Conservation (phyloP, 768 basidiomycete genomes). For the Daedaleopsis sinensis region DNA sequence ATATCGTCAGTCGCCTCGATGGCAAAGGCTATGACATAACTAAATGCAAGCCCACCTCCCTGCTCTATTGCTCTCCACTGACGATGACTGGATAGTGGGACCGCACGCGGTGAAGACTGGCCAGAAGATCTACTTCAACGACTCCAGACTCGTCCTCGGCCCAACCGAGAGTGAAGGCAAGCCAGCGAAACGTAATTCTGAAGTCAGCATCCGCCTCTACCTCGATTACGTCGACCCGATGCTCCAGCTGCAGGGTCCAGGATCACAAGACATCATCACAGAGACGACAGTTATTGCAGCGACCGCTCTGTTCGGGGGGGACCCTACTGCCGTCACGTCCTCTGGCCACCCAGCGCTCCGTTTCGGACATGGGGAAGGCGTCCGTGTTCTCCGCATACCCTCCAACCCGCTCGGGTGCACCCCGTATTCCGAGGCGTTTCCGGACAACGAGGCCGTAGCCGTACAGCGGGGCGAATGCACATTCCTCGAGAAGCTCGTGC, state of each 20-base stretch:
- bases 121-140: conserved; percentile 82
- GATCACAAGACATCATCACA: conserved; percentile 39
- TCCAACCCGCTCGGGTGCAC: conserved; percentile 63
- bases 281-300: conserved; percentile 60
- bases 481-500: conserved; percentile 80
- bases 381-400: conserved; percentile 54
- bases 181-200: conserved; percentile 35
- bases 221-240: conserved; percentile 53
- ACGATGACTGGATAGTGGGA: conserved; percentile 55
- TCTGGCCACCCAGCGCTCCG: conserved; percentile 35
- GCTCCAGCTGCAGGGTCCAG: conserved; percentile 40
- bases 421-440: conserved; percentile 51
- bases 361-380: conserved; percentile 55
- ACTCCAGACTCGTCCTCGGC: conserved; percentile 49
- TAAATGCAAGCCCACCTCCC: conserved; percentile 58
- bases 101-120: conserved; percentile 80
- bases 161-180: conserved; percentile 19
- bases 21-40: conserved; percentile 86
- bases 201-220: conserved; percentile 63
- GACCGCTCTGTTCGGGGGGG: conserved; percentile 73
- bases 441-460: conserved; percentile 58
- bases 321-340: conserved; percentile 43
- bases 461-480: conserved; percentile 82
- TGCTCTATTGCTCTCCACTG: background rate
- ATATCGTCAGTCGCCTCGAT: conserved; percentile 79